Evolutionary conservation across 192 early-diverging fungal species (phyloP), one percentile per base, ranked within the genome.

Genomic region (Ambispora gerdemannii): DNA sequence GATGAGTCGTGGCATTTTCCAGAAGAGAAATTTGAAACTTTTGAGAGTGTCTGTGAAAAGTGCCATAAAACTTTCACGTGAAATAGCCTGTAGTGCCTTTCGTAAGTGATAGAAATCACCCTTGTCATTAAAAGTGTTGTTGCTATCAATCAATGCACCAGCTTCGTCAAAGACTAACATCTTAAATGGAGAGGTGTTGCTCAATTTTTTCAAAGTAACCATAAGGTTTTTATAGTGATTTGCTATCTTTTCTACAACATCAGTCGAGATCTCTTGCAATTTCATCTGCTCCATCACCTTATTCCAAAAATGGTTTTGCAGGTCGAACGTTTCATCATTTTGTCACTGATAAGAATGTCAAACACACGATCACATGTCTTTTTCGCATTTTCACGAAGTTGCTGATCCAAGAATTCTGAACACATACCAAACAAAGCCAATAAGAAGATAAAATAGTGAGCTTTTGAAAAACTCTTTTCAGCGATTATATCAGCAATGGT

Each of bases 31-130:
- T 56, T 56, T 27, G 53, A 56, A 27, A 56, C 53, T 56, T 27
- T 56, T 56, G 53, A 56, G 53, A 56, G 53, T 56, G 27, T 56
- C 20, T 56, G 53, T 56, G 20, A 56, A 56, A 56, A 56, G 53
- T 56, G 53, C 53, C 53, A 56, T 56, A 56, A 56, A 56, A 56
- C 53, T 20, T 13, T 20, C 53, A 56, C 53, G 8, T 20, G 20
- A n/a, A 56, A 56, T 20, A 56, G 53, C 53, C 53, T 56, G 53
- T 56, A 56, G 53, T 56, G 53, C 53, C 53, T 20, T 56, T 20
- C 27, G 20, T 20, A 56, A 56, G 20, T 56, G 6, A 56, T 20
- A 56, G 27, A 56, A 56, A 56, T 56, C 20, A 56, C 20, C 53
- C 4, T 56, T 56, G 6, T 27, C 20, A 20, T 6, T 56, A 15